phyloP scores from a whole-genome alignment of 2,329 filamentous ascomycete genomes.

The Tricladium varicosporioides region DNA sequence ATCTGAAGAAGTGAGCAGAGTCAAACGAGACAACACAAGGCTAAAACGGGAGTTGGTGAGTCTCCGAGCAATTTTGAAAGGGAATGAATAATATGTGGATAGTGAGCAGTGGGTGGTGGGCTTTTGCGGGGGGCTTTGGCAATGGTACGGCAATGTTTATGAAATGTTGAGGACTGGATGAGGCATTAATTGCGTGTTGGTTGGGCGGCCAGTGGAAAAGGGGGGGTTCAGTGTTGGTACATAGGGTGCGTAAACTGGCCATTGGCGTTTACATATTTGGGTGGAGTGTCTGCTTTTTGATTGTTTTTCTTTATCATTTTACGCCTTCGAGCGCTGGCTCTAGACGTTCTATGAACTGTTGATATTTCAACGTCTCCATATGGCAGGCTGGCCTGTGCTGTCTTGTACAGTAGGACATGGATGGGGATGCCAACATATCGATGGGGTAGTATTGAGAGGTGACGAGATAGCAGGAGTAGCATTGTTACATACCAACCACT shows the following conservation, averaged over 20 bases:
- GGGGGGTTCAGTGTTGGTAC: neutral
- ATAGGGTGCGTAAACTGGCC: neutral
- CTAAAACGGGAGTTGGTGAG: slow-evolving; percentile 75
- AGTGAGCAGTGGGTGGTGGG: no score
- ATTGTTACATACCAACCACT: neutral
- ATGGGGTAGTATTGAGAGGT: no score
- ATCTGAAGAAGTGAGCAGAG: slow-evolving; percentile 71
- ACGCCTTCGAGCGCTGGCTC: neutral
- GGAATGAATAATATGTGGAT: slow-evolving; percentile 18
- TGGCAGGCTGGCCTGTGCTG: neutral
- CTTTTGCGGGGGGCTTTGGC: no score
- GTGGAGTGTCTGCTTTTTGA: neutral
- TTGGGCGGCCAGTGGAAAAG: no score
- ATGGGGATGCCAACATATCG: neutral
- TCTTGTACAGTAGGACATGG: neutral
- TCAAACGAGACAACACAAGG: slow-evolving; percentile 83
- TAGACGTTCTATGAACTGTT: neutral
- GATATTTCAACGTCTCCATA: no score
- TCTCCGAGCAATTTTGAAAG: slow-evolving; percentile 26
- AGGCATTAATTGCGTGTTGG: no score
- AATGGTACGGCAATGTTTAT: no score
- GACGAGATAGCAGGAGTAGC: no score
- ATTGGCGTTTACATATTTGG: neutral
- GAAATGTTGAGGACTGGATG: no score
- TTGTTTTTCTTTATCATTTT: no score